phyloP scores from a whole-genome alignment of 2,329 filamentous ascomycete genomes.

The Daldinia sp. region DNA sequence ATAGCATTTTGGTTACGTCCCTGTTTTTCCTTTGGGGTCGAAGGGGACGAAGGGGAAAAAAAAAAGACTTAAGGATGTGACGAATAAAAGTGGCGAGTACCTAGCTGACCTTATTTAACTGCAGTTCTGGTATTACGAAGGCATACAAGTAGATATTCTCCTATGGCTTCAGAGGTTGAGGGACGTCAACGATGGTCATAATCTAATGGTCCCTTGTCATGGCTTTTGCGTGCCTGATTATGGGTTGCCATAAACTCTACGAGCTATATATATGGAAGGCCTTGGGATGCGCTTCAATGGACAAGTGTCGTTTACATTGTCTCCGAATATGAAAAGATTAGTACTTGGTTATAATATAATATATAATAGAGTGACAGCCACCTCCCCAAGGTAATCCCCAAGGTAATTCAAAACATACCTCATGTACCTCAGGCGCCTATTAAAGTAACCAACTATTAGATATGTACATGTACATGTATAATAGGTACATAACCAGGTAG shows the following conservation, averaged over 20 bases:
- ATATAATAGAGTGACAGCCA: too few relatives aligned
- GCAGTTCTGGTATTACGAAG: conserved; percentile 4
- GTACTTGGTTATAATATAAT: too few relatives aligned
- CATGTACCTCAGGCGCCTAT: too few relatives aligned
- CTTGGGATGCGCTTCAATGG: not conserved
- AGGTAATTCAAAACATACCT: too few relatives aligned
- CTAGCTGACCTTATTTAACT: not conserved
- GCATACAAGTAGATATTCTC: conserved; percentile 15
- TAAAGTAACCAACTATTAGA: too few relatives aligned
- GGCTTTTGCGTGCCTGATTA: conserved; percentile 32
- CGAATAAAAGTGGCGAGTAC: not conserved
- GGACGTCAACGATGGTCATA: not conserved
- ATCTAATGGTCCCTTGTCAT: conserved; percentile 14
- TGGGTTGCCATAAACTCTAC: conserved; percentile 14
- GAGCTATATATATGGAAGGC: not conserved
- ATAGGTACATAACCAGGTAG: too few relatives aligned
- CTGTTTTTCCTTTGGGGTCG: not conserved
- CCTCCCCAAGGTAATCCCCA: too few relatives aligned
- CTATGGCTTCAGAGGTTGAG: conserved; percentile 13
- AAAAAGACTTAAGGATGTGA: not conserved
- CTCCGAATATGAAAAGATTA: not conserved
- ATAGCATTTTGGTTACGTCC: too few relatives aligned
- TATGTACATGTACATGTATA: too few relatives aligned
- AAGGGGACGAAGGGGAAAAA: not conserved
- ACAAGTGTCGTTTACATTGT: not conserved